These are phyloP conservation scores for Suillus subalutaceus DNA, from an alignment of 768 basidiomycete genomes.

Conservation along the genomic window DNA sequence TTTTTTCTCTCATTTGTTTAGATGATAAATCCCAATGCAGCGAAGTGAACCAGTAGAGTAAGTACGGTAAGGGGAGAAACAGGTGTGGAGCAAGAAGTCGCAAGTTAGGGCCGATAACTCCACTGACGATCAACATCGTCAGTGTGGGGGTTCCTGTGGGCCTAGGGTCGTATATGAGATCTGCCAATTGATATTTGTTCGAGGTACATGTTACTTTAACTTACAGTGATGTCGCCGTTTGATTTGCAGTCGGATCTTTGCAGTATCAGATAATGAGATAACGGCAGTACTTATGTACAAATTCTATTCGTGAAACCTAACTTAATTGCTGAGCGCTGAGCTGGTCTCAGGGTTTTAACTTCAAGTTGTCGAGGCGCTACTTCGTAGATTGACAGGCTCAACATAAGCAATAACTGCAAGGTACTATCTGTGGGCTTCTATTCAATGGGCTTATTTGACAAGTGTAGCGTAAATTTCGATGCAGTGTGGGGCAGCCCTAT, in stretches of 20 bases:
- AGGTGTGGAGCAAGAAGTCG: neutral
- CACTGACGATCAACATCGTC: neutral
- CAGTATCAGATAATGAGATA: neutral
- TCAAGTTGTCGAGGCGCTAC: neutral
- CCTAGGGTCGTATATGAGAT: neutral
- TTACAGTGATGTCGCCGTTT: neutral
- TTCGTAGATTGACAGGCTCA: neutral
- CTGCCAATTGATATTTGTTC: neutral
- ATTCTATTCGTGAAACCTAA: neutral
- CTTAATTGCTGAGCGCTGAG: neutral
- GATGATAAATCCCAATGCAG: neutral
- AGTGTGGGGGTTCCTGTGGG: neutral
- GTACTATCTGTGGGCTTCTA: neutral
- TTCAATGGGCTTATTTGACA: neutral
- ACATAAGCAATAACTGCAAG: neutral
- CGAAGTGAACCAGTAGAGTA: neutral
- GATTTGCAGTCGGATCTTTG: neutral
- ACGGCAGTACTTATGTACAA: neutral
- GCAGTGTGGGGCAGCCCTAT: neutral
- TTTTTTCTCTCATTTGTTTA: neutral
- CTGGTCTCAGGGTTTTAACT: neutral
- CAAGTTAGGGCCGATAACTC: neutral
- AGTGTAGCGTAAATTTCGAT: neutral
- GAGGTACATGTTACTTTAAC: neutral
- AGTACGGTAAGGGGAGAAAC: neutral